Base-by-base conservation (phyloP, 345 rosid species). In the Odontarrhena argentea region DNA sequence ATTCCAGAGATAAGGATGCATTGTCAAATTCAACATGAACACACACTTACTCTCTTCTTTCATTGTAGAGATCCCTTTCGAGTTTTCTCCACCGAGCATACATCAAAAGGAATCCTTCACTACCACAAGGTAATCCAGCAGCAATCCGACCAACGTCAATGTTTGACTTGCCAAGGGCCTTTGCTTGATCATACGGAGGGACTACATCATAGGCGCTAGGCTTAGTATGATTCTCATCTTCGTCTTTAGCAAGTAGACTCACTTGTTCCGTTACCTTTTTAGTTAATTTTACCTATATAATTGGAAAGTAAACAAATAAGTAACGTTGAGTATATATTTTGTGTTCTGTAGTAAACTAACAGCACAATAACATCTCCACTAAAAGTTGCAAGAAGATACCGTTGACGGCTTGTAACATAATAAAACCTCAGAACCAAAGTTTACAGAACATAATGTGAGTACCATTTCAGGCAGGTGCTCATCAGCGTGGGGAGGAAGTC, bases 61-160 rank as follows among this genome's bases (percentile, higher is more conserved):
- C 99, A 70, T 85, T 95, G 75, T 91, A 95, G 80, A 95, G 83
- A 67, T 92, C 99, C 69, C 96, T 91, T 81, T 91, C 96, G 60
- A 91, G 94, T 86, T 95, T 95, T 78, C 82, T 91, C 99, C 99
- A 91, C 45, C 99, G 96, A 71, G 98, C 97, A 86, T 67, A 91
- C 99, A 95, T 95, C 84, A 95, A 83, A 73, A 95, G 89, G 74
- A 91, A 91, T 64, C 99, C 99, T 77, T 95, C 99, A 71, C 89
- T 89, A 41, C 99, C 99, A 79, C 99, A 95, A 35, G 99, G 99
- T 68, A 95, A 77, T 65, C 99, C 99, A 71, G 96, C 98, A 82
- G 98, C 96, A 72, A 95, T 95, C 47, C 97, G 98, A 77, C 87
- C 97, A 60, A 86, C 85, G 59, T 95, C 99, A 57, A 95, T 95